phyloP scores from a whole-genome alignment of 805 yeast species.

The Yamadazyma philogaea region DNA sequence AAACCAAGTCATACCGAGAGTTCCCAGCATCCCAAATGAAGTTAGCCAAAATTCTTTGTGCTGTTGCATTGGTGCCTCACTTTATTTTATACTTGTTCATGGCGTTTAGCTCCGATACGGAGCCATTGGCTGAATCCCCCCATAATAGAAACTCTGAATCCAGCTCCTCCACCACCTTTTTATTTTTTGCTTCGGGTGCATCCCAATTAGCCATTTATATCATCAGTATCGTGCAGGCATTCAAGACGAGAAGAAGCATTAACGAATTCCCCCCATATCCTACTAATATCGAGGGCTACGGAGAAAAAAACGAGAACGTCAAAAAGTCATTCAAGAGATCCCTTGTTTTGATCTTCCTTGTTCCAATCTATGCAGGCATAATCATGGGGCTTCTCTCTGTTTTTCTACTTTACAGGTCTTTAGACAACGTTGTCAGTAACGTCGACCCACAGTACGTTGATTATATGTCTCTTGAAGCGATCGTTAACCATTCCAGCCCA shows the following conservation, averaged over 20 bases:
- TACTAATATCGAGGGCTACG: conserved; percentile 14
- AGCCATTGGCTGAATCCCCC: background rate
- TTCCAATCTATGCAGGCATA: conserved; percentile 19
- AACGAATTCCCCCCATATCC: conserved; percentile 27
- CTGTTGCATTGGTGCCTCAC: background rate
- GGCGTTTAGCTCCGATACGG: background rate
- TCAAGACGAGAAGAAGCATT: conserved; percentile 26
- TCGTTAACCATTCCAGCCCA: background rate
- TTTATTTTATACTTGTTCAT: background rate
- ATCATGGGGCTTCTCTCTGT: background rate
- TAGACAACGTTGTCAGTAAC: background rate
- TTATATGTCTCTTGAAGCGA: background rate
- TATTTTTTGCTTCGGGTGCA: conserved; percentile 4
- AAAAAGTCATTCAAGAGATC: conserved; percentile 24
- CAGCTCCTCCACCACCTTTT: background rate
- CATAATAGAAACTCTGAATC: background rate
- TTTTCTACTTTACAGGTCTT: background rate
- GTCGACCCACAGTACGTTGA: conserved; percentile 1
- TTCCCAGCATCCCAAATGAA: conserved; percentile 17
- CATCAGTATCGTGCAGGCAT: conserved; percentile 19
- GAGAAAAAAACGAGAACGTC: conserved; percentile 18
- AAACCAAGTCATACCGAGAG: conserved; percentile 22
- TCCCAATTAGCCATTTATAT: conserved; percentile 14
- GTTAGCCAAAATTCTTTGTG: conserved; percentile 2
- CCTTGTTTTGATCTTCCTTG: conserved; percentile 22